A percentile compares a stretch with the other conserved stretches of the same genome.
These are phyloP conservation scores for Calonectria hongkongensis DNA, from an alignment of 2,329 filamentous ascomycete genomes.

Conservation along the genomic window DNA sequence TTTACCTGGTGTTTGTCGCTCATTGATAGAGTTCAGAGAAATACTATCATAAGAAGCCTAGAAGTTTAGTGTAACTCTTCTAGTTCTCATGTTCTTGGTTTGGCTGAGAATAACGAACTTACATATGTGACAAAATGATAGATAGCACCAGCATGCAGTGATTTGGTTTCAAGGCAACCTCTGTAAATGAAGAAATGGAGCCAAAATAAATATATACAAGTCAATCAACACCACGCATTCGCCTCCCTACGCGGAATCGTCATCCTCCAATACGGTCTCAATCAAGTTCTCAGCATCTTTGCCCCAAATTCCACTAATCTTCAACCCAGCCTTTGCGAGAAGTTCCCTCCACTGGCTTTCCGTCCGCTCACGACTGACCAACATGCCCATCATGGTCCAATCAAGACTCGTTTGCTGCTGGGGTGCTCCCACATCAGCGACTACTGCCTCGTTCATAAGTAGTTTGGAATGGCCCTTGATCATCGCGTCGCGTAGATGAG, in stretches of 20 bases:
- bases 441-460: slow-evolving; percentile 45
- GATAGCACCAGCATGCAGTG: too few species aligned
- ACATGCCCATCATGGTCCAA: slow-evolving; percentile 47
- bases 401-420: slow-evolving; percentile 56
- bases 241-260: neutral
- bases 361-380: slow-evolving; percentile 51
- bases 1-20: neutral
- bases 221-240: neutral
- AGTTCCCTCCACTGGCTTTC: slow-evolving; percentile 47
- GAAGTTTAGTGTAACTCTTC: neutral
- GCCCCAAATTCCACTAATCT: slow-evolving; percentile 40
- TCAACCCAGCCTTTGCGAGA: slow-evolving; percentile 37
- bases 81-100: too few species aligned
- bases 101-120: too few species aligned
- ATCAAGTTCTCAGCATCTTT: slow-evolving; percentile 39
- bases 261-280: slow-evolving; percentile 40
- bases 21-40: neutral
- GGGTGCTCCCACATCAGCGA: slow-evolving; percentile 39
- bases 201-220: neutral
- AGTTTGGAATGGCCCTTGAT: slow-evolving; percentile 46
- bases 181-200: too few species aligned
- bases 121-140: too few species aligned
- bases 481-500: slow-evolving; percentile 45
- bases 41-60: neutral
- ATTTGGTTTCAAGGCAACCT: too few species aligned